Base-by-base conservation (phyloP, 129 eudicot species). In the Glebionis coronaria region DNA sequence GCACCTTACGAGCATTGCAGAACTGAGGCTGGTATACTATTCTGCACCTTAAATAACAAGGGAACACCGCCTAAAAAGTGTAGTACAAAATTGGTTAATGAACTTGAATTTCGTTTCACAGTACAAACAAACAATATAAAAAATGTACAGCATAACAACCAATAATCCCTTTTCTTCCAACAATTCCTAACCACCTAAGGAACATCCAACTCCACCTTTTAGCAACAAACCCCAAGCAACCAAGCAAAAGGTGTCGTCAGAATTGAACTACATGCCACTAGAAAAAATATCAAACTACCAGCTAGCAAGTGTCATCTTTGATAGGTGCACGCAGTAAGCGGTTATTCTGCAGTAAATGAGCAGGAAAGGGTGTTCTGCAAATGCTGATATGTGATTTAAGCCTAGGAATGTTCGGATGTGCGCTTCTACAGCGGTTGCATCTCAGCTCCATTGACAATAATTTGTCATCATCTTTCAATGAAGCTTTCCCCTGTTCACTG, bases 381-480 rank as follows among this genome's bases (percentile, higher is more conserved):
- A 70, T 81, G 78, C 74, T 59, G 21, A 94, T 76, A 71, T 89
- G 97, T n/a, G 93, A 71, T 74, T 89, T 94, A 18, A 94, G 85
- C 29, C 85, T 85, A 56, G 99, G 97, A 35, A 94, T 79, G 76
- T 89, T 94, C 2, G 99, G 99, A 75, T 93, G 97, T 57, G 88
- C 97, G 46, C 95, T 93, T 76, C 73, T 78, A 78, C 99, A 93
- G 35, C 90, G 75, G 84, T 94, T 85, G 83, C 99, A 94, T 42
- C 99, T 79, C 75, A 94, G 56, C 80, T 89, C 99, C 96, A 78
- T 86, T 12, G 80, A 76, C 73, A 86, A 21, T 52, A 76, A 70
- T 46, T 76, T 84, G 7, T 89, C 85, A 68, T 89, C 83, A 10
- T 77, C 84, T 38, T 73, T 67, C 12, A 83, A 3, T 20, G 72